phyloP scores from a whole-genome alignment of 202 grass and related monocot genomes.

The Eragrostis tef region DNA sequence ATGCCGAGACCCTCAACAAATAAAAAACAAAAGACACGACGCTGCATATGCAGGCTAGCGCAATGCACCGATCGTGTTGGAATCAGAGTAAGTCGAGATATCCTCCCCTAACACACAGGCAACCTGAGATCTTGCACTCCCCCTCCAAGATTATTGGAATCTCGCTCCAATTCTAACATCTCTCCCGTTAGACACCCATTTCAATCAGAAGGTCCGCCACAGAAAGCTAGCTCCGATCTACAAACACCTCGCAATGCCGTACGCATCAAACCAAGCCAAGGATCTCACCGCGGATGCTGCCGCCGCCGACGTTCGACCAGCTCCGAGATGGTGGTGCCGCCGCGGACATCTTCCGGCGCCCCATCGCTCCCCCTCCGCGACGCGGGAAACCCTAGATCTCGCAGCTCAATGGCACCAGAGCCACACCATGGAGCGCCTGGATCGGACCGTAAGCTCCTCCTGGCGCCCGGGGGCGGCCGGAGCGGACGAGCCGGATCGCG shows the following conservation, averaged over 20 bases:
- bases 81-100: slow-evolving; percentile 3
- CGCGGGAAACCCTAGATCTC: slow-evolving; percentile 60
- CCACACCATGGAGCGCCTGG: slow-evolving; percentile 44
- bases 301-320: slow-evolving; percentile 27
- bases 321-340: slow-evolving; percentile 38
- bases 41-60: neutral
- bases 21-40: neutral
- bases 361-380: slow-evolving; percentile 40
- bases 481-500: neutral
- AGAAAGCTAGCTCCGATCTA: slow-evolving; percentile 38
- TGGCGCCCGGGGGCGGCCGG: neutral
- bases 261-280: neutral
- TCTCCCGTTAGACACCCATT: neutral
- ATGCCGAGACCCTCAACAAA: neutral
- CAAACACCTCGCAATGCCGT: neutral
- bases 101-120: neutral
- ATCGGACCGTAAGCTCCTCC: slow-evolving; percentile 17
- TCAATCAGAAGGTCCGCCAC: neutral
- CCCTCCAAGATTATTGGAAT: neutral
- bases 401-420: neutral
- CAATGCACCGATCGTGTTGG: neutral
- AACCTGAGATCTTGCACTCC: too few species aligned
- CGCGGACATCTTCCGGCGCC: slow-evolving; percentile 45
- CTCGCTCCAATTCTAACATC: slow-evolving; percentile 12
- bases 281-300: slow-evolving; percentile 60